Evolutionary conservation across 176 grass and related monocot species (phyloP).

Genomic region (Chrysopogon serrulatus): DNA sequence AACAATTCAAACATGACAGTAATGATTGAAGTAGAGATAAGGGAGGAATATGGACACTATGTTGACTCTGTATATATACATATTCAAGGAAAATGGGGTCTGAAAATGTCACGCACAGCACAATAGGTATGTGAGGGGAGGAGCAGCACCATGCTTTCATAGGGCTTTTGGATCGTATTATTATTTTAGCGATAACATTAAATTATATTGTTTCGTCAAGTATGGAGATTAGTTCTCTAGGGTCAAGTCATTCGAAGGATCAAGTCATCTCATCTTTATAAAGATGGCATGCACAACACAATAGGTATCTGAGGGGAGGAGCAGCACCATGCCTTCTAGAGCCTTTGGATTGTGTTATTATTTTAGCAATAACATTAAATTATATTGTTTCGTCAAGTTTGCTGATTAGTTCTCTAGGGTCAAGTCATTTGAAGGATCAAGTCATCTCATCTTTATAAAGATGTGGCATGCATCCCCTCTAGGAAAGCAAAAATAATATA

Average conservation of each 20-base stretch:
- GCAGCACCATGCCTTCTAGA: too few species aligned
- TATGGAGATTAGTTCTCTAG: not conserved
- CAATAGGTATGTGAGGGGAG: not conserved
- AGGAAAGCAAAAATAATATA: not conserved
- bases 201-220: not conserved
- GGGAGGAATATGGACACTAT: not conserved
- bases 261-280: not conserved
- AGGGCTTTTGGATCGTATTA: not conserved
- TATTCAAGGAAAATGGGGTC: not conserved
- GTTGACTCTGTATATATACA: not conserved
- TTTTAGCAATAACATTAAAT: too few species aligned
- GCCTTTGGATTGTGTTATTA: too few species aligned
- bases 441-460: too few species aligned
- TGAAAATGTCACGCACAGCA: not conserved
- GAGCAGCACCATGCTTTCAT: not conserved
- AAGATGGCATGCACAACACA: too few species aligned
- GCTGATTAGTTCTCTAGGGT: too few species aligned
- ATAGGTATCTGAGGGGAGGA: too few species aligned
- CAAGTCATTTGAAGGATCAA: too few species aligned
- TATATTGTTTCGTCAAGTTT: too few species aligned
- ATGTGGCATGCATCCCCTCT: too few species aligned
- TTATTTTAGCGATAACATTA: not conserved
- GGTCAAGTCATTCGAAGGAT: too few species aligned
- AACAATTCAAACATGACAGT: not conserved
- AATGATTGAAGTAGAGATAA: slow-evolving; percentile 20